These are phyloP conservation scores for Asterophora parasitica DNA, from an alignment of 768 basidiomycete genomes.

Conservation along the genomic window DNA sequence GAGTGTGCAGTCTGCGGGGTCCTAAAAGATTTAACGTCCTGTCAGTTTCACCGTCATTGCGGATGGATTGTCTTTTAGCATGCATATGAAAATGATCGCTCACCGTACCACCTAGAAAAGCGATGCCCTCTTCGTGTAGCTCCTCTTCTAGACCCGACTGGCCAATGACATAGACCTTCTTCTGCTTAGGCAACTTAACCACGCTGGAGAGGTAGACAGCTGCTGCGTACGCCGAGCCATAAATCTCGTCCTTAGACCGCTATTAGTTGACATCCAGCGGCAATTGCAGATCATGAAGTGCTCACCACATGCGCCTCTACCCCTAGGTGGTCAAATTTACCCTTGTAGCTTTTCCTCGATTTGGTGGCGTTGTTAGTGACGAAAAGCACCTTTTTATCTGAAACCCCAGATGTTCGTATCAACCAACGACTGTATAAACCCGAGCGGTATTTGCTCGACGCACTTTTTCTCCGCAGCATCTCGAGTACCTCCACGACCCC, in stretches of 20 bases:
- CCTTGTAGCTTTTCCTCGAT: constrained; percentile 82
- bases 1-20: constrained; percentile 78
- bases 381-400: constrained; percentile 84
- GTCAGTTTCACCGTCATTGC: no score
- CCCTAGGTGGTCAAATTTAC: constrained; percentile 87
- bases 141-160: constrained; percentile 92
- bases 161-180: constrained; percentile 95
- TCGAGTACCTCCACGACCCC: constrained; percentile 73
- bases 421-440: no score
- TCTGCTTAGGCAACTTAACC: constrained; percentile 81
- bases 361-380: constrained; percentile 98
- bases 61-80: no score
- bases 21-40: constrained; percentile 42
- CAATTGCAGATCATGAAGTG: background rate
- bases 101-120: constrained; percentile 81
- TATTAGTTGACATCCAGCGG: constrained; percentile 1
- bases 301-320: constrained; percentile 81
- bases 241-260: constrained; percentile 80
- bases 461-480: constrained; percentile 68
- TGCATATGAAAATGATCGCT: constrained; percentile 18
- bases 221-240: constrained; percentile 82
- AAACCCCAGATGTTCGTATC: no score
- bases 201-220: constrained; percentile 81
- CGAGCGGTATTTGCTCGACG: constrained; percentile 3
- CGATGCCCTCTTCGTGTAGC: constrained; percentile 79